Conservation (phyloP, 805 yeast species). For the Scheffersomyces coipomensis region DNA sequence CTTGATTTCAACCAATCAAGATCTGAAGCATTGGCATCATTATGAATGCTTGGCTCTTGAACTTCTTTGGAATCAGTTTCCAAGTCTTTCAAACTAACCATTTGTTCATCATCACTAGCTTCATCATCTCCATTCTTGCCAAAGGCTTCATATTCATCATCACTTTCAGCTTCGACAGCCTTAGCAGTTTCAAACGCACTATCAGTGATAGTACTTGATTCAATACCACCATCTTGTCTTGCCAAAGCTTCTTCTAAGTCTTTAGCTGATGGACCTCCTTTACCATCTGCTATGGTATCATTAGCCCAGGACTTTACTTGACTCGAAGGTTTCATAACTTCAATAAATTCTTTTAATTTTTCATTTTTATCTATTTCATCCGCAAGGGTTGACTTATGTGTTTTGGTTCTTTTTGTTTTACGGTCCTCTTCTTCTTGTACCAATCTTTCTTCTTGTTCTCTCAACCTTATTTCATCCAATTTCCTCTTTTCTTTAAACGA, state of each 20-base stretch:
- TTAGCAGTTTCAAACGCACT: conserved; percentile 29
- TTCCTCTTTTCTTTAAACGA: conserved; percentile 44
- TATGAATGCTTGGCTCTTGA: conserved; percentile 28
- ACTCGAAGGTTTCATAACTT: conserved; percentile 74
- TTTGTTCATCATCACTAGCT: conserved; percentile 38
- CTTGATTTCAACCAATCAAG: conserved; percentile 83
- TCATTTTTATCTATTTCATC: conserved; percentile 63
- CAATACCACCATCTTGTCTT: conserved; percentile 14
- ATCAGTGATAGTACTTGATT: conserved; percentile 10
- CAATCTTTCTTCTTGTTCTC: conserved; percentile 42
- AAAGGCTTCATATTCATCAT: conserved; percentile 54
- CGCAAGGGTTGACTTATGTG: conserved; percentile 43
- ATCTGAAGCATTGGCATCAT: conserved; percentile 62
- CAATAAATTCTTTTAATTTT: conserved; percentile 75
- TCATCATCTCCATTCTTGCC: conserved; percentile 24
- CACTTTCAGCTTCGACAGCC: conserved; percentile 45
- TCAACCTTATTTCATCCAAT: conserved; percentile 45
- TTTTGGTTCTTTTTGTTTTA: conserved; percentile 35
- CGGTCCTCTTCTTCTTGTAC: conserved; percentile 35
- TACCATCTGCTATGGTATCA: conserved; percentile 49
- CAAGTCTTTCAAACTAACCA: conserved; percentile 41
- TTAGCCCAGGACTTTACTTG: conserved; percentile 76
- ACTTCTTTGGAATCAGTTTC: conserved; percentile 7
- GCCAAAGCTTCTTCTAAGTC: conserved; percentile 44
- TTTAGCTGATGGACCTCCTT: conserved; percentile 45